Evolutionary conservation across 176 grass and related monocot genomes (phyloP), one percentile per base, ranked within the genome.

Genomic region (Cenchrus fungigraminus): DNA sequence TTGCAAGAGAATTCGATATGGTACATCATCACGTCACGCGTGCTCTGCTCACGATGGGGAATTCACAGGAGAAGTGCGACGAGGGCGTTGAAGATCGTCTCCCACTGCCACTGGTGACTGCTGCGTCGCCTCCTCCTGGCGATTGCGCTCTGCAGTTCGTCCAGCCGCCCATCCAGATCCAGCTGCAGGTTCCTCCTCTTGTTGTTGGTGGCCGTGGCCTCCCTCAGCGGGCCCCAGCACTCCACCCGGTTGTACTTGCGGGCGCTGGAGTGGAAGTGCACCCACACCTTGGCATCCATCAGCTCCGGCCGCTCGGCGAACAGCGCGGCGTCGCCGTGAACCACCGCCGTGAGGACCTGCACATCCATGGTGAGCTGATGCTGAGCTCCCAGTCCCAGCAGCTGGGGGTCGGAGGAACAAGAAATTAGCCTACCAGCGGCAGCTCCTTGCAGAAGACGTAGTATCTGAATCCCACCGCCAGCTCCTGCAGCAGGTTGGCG

Each of bases 381-480:
- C 22, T 25, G 22, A 25, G 22, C 22, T 25, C 22, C 22, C 22
- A 25, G 22, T 25, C 22, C 22, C 22, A 25, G 22, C 22, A 34
- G 34, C 34, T 34, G 34, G 34, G 34, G 34, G 34, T 34, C 22
- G 34, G 34, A 3, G 34, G 34, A 34, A 3, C 34, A 34, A 34
- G 34, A 34, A 34, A 34, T 34, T 34, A 34, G 34, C 34, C 0
- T 87, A 95, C 95, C 87, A 98, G 76, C 43, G 96, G 96, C 43
- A 95, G 87, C 86, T 98, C 93, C 80, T 98, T 98, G 52, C 89
- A 93, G 93, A 98, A 98, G 76, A 95, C 86, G 83, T 92, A 86
- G 87, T 98, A 98, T 76, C 93, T 86, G 90, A 98, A 94, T 1
- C 93, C 93, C 3, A 91, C 95, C 25, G 87, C 85, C 6, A 95